phyloP scores from a whole-genome alignment of 305 asterid species.

The Plantago coronopus region DNA sequence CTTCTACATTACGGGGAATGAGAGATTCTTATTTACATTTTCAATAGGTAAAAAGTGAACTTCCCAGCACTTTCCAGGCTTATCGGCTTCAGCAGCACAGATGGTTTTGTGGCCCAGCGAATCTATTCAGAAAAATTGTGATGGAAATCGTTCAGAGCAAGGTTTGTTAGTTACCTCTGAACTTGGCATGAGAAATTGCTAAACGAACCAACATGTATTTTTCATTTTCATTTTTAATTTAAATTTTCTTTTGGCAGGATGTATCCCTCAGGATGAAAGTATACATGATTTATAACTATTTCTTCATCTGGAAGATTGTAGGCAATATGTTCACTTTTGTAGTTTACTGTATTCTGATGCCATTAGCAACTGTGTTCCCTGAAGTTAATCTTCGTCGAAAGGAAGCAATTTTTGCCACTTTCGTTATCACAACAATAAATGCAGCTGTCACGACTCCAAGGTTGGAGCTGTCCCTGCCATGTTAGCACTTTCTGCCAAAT shows the following conservation, averaged over 20 bases:
- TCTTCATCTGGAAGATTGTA: conserved; percentile 4
- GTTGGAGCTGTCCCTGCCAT: background rate
- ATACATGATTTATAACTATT: background rate
- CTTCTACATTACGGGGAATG: no score
- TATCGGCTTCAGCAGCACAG: conserved; percentile 45
- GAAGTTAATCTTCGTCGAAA: background rate
- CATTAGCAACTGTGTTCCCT: background rate
- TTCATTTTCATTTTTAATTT: no score
- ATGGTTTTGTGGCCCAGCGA: conserved; percentile 51
- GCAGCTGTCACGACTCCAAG: conserved; percentile 2
- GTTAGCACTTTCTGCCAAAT: background rate
- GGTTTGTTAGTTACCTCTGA: conserved; percentile 18
- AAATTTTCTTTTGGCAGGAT: background rate
- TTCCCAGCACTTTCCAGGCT: conserved; percentile 48
- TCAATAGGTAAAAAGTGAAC: conserved; percentile 40
- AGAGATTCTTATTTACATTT: background rate
- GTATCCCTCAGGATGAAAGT: background rate
- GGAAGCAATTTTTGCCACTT: background rate
- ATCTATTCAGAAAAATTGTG: conserved; percentile 39
- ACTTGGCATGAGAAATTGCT: background rate
- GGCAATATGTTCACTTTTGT: background rate
- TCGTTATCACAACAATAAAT: background rate
- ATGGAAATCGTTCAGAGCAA: conserved; percentile 38
- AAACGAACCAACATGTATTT: background rate
- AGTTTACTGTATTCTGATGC: background rate